A percentile compares a stretch with the other conserved stretches of the same genome.
Evolutionary conservation across 2,329 filamentous ascomycete species (phyloP).

Genomic region (Dothiorella sarmentorum): DNA sequence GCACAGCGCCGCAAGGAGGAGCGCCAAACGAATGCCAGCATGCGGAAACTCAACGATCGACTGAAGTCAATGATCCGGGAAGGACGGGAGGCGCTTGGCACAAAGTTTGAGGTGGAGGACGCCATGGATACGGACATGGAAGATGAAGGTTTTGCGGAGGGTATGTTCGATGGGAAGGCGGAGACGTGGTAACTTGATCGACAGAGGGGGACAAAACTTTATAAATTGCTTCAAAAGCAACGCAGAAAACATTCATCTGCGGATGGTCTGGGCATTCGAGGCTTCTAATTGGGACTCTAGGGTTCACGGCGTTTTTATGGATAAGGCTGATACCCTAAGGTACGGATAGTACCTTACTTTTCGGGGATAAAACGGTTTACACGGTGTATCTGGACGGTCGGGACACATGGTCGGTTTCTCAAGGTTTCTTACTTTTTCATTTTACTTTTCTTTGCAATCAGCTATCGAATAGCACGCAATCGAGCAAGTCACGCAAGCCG

Average conservation of each 20-base stretch:
- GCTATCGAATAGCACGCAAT: constrained; percentile 1
- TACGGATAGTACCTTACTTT: constrained; percentile 6
- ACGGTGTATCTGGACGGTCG: not conserved
- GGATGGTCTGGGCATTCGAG: not conserved
- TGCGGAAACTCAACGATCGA: constrained; percentile 74
- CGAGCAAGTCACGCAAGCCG: constrained; percentile 5
- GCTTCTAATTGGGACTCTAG: not conserved
- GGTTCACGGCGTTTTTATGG: constrained; percentile 7
- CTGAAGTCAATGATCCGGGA: constrained; percentile 85
- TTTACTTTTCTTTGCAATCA: not conserved
- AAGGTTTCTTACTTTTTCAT: too few species aligned
- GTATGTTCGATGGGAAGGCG: constrained; percentile 17
- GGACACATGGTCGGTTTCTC: not conserved
- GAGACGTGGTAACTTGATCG: constrained; percentile 10
- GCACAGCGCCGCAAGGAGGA: constrained; percentile 71
- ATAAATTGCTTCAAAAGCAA: not conserved
- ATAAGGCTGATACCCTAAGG: constrained; percentile 16
- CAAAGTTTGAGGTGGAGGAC: constrained; percentile 41
- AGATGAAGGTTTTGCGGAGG: constrained; percentile 30
- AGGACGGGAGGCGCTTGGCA: constrained; percentile 76
- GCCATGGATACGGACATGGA: constrained; percentile 27
- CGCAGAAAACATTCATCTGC: not conserved
- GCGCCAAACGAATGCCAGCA: constrained; percentile 71
- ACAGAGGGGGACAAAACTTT: not conserved
- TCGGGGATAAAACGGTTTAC: not conserved